Conservation (phyloP, 2,329 filamentous ascomycete species). For the Paraphoma sp. region DNA sequence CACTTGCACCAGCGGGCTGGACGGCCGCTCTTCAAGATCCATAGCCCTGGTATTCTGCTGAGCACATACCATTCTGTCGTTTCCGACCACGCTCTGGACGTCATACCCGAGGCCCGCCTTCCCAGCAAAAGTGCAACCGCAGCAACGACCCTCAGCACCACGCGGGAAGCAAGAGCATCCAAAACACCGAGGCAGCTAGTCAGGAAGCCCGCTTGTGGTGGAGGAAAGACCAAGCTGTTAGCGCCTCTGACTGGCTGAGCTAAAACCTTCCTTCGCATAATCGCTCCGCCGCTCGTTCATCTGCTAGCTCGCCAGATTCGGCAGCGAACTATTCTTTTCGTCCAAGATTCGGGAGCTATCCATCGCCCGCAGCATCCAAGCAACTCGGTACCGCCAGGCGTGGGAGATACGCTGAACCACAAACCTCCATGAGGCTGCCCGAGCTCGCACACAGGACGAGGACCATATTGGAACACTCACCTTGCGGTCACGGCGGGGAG, state of each 20-base stretch:
- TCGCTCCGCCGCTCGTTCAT: conserved; percentile 32
- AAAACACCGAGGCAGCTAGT: background rate
- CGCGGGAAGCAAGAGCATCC: background rate
- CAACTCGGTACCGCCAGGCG: conserved; percentile 7
- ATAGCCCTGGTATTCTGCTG: conserved; percentile 25
- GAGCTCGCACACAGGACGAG: too few species aligned
- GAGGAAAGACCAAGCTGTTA: conserved; percentile 11
- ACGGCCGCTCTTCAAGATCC: conserved; percentile 22
- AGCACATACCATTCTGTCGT: conserved; percentile 34
- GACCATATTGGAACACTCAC: too few species aligned
- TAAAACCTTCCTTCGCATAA: conserved; percentile 21
- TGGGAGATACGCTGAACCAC: background rate
- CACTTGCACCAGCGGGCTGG: conserved; percentile 30
- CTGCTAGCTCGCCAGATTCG: conserved; percentile 31
- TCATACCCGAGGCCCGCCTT: conserved; percentile 9
- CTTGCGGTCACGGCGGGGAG: too few species aligned
- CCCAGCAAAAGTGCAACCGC: background rate
- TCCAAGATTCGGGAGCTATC: conserved; percentile 30
- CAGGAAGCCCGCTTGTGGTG: background rate
- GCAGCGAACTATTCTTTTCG: conserved; percentile 31
- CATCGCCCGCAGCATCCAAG: conserved; percentile 31
- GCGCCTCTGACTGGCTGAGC: conserved; percentile 25
- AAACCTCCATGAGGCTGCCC: background rate
- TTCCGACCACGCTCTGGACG: conserved; percentile 24
- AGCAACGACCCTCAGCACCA: background rate